Evolutionary conservation across 2,329 filamentous ascomycete genomes (phyloP), one percentile per base, ranked within the genome.

Genomic region (Delphinella strobiligena): DNA sequence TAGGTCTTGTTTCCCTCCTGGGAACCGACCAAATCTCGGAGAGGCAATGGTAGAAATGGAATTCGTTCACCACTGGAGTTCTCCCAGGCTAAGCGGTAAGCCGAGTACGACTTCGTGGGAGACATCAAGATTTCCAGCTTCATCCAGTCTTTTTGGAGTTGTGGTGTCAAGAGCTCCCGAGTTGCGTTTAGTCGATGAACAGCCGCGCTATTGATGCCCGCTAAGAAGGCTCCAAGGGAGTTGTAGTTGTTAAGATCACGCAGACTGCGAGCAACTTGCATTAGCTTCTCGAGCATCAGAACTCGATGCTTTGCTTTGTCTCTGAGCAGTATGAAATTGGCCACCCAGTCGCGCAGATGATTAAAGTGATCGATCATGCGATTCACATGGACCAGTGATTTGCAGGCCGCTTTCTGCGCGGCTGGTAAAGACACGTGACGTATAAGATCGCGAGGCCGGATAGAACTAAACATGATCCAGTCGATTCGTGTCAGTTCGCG

Each of bases 171-270:
- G 12, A 95, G 63, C 11, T 82, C 76, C 44, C 82, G 72, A 0
- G 91, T 96, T 51, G 87, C 82, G 0, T 73, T 67, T 2, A 98
- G 73, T 14, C 91, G 81, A 54, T 91, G 82, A 19, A 98, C 80
- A 1, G 87, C 78, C 2, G 83, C 84, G 43, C 84, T 82, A 55
- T 93, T 93, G 53, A 98, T 82, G 7, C 89, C 91, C 5, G 91
- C 89, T 42, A 98, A 74, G 27, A 98, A 78, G 5, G 91, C 89
- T n/a, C 88, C 89, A 1, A 98, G 69, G 0, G 87, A 83, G 57
- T 96, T 96, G 68, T 96, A 98, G 60, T 98, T 96, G 66, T 96
- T 95, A 45, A 94, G 66, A 54, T 88, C 80, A 30, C 91, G 82
- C 36, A 98, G 68, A 63, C 87, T 89, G 53, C 63, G 59, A 27